Conservation (phyloP, 768 basidiomycete species). For the Lyophyllum semitale region DNA sequence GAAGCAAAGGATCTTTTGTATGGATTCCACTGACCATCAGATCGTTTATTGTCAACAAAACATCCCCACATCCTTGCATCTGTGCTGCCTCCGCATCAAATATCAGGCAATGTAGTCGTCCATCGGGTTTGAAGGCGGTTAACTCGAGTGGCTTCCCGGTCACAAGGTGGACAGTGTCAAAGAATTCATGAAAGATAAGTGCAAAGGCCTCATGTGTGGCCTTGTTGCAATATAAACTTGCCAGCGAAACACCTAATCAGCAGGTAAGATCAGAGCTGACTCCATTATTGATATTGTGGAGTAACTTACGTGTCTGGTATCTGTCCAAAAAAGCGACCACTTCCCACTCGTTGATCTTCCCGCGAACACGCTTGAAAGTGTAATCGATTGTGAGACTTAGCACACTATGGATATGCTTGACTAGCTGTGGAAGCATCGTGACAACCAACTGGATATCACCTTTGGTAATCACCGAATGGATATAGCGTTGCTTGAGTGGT, state of each 20-base stretch:
- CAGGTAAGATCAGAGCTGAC: too few relatives aligned
- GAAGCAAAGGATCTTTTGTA: neutral
- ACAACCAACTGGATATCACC: constrained; percentile 4
- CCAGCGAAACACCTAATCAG: constrained; percentile 21
- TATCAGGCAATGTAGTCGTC: constrained; percentile 2
- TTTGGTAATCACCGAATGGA: neutral
- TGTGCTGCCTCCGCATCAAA: constrained; percentile 5
- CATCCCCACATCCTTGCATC: constrained; percentile 6
- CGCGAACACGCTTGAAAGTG: constrained; percentile 23
- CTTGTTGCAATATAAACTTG: constrained; percentile 17
- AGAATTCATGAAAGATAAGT: constrained; percentile 13
- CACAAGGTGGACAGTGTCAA: constrained; percentile 6
- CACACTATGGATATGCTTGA: constrained; percentile 12
- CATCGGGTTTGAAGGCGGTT: constrained; percentile 14
- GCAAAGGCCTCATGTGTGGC: constrained; percentile 9
- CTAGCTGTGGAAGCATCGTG: constrained; percentile 5
- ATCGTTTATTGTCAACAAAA: neutral
- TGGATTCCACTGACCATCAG: neutral
- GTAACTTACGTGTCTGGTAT: constrained; percentile 13
- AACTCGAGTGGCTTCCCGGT: constrained; percentile 15
- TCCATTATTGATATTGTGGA: too few relatives aligned
- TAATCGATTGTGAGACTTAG: constrained; percentile 17
- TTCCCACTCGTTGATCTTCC: constrained; percentile 23
- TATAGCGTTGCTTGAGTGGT: neutral
- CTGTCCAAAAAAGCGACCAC: constrained; percentile 12